Base-by-base conservation (phyloP, 2,329 filamentous ascomycete species). In the Dactylellina leptospora region DNA sequence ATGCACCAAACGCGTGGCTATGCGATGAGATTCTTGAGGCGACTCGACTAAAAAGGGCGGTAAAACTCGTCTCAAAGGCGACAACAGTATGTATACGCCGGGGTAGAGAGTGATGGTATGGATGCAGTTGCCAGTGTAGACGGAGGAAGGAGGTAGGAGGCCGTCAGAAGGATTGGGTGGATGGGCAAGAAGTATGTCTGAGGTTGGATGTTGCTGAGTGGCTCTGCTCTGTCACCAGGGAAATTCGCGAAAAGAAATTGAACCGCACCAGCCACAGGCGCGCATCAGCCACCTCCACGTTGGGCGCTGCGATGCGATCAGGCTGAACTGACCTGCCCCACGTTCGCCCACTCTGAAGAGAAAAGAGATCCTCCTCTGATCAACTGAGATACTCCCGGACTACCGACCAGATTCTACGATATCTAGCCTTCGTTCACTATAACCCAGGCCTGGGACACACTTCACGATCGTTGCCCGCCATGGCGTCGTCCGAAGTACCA, bases 401-500 rank as follows among this genome's bases (percentile, higher is more conserved):
- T n/a, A n/a, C n/a, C n/a, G 1, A n/a, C 1, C 11, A 5, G 11
- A 40, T 3, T 40, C 13, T 16, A 40, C 8, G 13, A 40, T 40
- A 40, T 40, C 36, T n/a, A 40, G 13, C 18, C 18, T 16, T 40
- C 36, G 13, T n/a, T n/a, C 5, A 1, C 36, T n/a, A 40, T 1
- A 40, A 11, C 36, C 36, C 11, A 40, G 13, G 38, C 27, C 22
- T n/a, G 16, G 22, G 22, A 42, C n/a, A 25, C 40, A 22, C 25
- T 8, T 3, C 10, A 5, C 27, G 13, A 5, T 23, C 9, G 25
- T 47, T 42, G 59, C 33, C 47, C 50, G 81, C 66, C 74, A 96
- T 96, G 93, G 87, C 91, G 53, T n/a, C n/a, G n/a, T 84, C 86
- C 77, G 82, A 83, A 62, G 82, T 93, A 63, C 92, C 92, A 13